Evolutionary conservation across 148 eudicot genomes (phyloP), one percentile per base, ranked within the genome.

Genomic region (Rhododendron ovatum): DNA sequence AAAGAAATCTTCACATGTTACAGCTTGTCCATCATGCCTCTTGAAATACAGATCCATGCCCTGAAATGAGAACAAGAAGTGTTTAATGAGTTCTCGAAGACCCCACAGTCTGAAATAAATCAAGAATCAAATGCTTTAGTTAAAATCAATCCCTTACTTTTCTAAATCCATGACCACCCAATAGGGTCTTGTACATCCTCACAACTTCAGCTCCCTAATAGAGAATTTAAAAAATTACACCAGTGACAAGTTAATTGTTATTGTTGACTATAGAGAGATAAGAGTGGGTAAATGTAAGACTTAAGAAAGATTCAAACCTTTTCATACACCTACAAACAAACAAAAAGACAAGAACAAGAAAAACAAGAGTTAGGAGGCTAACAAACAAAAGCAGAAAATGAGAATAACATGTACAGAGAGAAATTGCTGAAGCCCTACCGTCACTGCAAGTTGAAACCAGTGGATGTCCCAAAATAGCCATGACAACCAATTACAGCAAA

Each of bases 21-120:
- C 98, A 47, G 99, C 99, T 93, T 98, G 99, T 78, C 96, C 99
- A 78, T 98, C 99, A 84, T 95, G 99, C 89, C 98, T 94, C 92
- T 98, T 88, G 83, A 98, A 95, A 87, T 98, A 98, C 77, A 98
- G 87, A 88, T 98, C 99, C 95, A 94, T 98, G 82, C 99, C 99
- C 99, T 98, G 86, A 79, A 74, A 85, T 48, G 24, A 1, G 79
- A 37, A 28, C 65, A 69, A 33, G 78, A 80, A n/a, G 88, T 17
- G 69, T 75, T 75, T 82, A 63, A 22, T 39, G 43, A 61, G n/a
- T 63, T 53, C 35, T 13, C 1, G 30, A n/a, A 41, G 39, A 57
- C 28, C 15, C 26, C 78, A 14, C 76, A 11, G 18, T 12, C 30
- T 63, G 59, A 41, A n/a, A 35, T 4, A 63, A 67, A 81, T 30